These are phyloP conservation scores for Adiantum capillusveneris DNA, from an alignment of 75 land plant genomes.

Conservation along the genomic window DNA sequence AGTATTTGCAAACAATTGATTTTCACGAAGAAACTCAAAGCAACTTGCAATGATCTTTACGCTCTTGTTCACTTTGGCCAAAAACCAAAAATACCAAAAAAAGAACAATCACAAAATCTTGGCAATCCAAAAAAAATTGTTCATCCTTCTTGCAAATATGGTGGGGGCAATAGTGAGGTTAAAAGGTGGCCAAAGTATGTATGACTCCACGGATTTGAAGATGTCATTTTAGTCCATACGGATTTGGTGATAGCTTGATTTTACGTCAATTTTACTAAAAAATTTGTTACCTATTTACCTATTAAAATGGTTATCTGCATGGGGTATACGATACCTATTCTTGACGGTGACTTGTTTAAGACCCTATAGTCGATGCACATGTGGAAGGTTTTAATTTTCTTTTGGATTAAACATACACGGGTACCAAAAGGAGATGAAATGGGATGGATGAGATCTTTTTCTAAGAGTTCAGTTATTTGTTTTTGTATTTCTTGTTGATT, in stretches of 20 bases:
- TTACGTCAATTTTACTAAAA: constrained; percentile 4
- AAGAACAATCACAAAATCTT: too few species aligned
- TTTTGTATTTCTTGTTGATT: too few species aligned
- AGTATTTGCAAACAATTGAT: too few species aligned
- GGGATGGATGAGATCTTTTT: background rate
- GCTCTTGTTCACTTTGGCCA: too few species aligned
- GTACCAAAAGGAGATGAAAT: background rate
- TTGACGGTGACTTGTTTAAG: constrained; percentile 15
- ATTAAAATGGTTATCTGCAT: background rate
- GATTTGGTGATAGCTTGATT: constrained; percentile 7
- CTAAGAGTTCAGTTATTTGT: too few species aligned
- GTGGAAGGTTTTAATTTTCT: constrained; percentile 3
- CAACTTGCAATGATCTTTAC: too few species aligned
- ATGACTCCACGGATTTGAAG: background rate
- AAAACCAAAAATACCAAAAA: too few species aligned
- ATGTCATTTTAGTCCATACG: constrained; percentile 4
- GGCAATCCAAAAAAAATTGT: background rate
- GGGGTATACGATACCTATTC: constrained; percentile 9
- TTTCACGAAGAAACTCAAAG: too few species aligned
- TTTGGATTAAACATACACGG: background rate
- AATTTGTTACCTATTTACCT: background rate
- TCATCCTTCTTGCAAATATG: background rate
- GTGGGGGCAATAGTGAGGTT: background rate
- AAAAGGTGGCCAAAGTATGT: background rate
- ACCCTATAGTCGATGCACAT: constrained; percentile 5